Conservation (phyloP, 805 yeast species). For the Zygoascus bituminiphila region DNA sequence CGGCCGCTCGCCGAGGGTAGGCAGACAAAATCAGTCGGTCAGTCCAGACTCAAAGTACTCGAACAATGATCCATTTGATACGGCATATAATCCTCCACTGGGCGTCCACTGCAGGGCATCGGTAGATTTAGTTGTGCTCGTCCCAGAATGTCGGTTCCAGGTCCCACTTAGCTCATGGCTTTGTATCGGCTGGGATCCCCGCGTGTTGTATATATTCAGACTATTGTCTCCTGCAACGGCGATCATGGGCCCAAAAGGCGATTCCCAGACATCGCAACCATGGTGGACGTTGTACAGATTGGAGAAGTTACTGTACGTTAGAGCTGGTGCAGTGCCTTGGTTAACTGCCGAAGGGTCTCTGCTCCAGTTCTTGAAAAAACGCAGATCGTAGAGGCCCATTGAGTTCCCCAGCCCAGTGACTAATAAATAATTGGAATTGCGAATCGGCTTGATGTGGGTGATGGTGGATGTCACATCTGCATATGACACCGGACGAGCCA, state of each 20-base stretch:
- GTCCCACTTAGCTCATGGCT: background rate
- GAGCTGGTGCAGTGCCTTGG: conserved; percentile 1
- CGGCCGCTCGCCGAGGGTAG: no score
- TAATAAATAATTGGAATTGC: conserved; percentile 10
- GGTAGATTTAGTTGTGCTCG: background rate
- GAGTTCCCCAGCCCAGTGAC: conserved; percentile 20
- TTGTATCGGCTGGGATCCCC: background rate
- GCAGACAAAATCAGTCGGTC: no score
- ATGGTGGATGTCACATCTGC: conserved; percentile 16
- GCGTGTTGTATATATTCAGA: conserved; percentile 3
- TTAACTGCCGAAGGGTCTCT: background rate
- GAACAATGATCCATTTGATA: background rate
- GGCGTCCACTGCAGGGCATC: background rate
- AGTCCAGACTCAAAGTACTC: background rate
- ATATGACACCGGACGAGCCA: conserved; percentile 3
- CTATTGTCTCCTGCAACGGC: conserved; percentile 12
- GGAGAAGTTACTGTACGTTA: conserved; percentile 5
- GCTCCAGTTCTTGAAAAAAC: conserved; percentile 2
- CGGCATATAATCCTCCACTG: background rate
- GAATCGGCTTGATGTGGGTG: conserved; percentile 16
- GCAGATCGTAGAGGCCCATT: conserved; percentile 13
- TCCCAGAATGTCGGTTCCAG: background rate
- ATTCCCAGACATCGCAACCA: conserved; percentile 11
- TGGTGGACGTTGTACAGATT: conserved; percentile 7
- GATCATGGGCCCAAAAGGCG: conserved; percentile 5